Evolutionary conservation across 2,329 filamentous ascomycete genomes (phyloP).

Genomic region (Chaetoscypha palmicola): DNA sequence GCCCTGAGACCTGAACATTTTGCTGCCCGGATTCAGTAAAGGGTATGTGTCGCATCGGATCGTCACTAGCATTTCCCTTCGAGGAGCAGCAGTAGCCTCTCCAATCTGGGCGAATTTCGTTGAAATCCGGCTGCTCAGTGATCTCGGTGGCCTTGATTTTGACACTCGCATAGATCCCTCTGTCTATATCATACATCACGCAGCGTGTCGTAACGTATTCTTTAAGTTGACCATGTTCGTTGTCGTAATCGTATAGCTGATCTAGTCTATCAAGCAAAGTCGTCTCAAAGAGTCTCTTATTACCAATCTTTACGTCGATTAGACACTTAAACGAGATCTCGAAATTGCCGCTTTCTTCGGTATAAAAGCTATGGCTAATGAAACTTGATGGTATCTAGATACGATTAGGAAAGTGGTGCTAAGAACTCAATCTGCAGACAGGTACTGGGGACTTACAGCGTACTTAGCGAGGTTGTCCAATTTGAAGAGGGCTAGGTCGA

Average conservation of each 20-base stretch:
- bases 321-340: slow-evolving; percentile 17
- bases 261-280: slow-evolving; percentile 22
- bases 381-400: neutral
- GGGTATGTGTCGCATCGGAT: slow-evolving; percentile 9
- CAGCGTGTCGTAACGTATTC: slow-evolving; percentile 18
- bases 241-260: slow-evolving; percentile 1
- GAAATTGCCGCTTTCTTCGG: slow-evolving; percentile 18
- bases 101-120: slow-evolving; percentile 4
- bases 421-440: neutral
- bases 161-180: slow-evolving; percentile 1
- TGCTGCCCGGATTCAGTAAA: no score
- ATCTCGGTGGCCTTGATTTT: slow-evolving; percentile 10
- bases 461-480: slow-evolving; percentile 23
- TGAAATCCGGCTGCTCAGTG: neutral
- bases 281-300: slow-evolving; percentile 18
- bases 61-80: slow-evolving; percentile 10
- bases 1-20: no score
- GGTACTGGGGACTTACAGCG: slow-evolving; percentile 14
- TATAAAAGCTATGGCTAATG: slow-evolving; percentile 23
- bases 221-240: slow-evolving; percentile 12
- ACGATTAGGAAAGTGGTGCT: no score
- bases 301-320: slow-evolving; percentile 14
- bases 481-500: slow-evolving; percentile 18
- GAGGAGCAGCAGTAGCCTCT: slow-evolving; percentile 12
- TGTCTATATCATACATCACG: slow-evolving; percentile 6